Evolutionary conservation across 495 filamentous ascomycete genomes (phyloP), one percentile per base, ranked within the genome.

Genomic region (Penicillium bialowiezense): DNA sequence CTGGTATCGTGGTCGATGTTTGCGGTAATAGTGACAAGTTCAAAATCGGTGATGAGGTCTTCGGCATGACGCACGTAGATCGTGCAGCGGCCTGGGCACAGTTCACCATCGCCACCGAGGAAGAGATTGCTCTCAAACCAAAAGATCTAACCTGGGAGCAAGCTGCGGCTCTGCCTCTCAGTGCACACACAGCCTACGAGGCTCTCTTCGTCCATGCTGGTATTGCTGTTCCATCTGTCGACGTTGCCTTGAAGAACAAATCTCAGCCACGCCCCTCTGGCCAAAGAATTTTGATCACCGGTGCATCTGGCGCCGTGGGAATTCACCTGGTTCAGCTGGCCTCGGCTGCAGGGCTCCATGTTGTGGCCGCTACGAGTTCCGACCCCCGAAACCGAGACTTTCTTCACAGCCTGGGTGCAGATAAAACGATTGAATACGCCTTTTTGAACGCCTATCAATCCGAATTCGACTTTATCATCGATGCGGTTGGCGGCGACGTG

Each of bases 1-100:
- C 75, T 12, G 77, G 74, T 3, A 68, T 54, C 1, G 68, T 79
- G 2, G 52, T 55, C 5, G 62, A 57, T 33, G 61, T 56, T 10
- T 60, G 51, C 38, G 24, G 38, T 17, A 2, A 37, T 2, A 37
- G 39, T 13, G 46, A 24, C 24, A 47, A 41, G 2, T 64, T 66
- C 46, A 49, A 60, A 20, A 50, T 51, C 14, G 67, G 66, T 29
- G 69, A 72, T 42, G 55, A 65, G 23, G 58, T 72, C 37, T 70
- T 63, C 45, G 66, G 66, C 7, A 66, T 70, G 62, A 44, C 58
- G 6, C 9, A 52, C 23, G 43, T 58, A 7, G 48, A 62, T 9
- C 59, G 63, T 2, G 56, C 36, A 0, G 42, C 45, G 1, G 56
- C 63, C 12, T 68, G 64, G 63, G 68, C 66, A 5, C 62, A 72